phyloP scores from a whole-genome alignment of 805 yeast genomes.

The Kodamaea jinghongensis region DNA sequence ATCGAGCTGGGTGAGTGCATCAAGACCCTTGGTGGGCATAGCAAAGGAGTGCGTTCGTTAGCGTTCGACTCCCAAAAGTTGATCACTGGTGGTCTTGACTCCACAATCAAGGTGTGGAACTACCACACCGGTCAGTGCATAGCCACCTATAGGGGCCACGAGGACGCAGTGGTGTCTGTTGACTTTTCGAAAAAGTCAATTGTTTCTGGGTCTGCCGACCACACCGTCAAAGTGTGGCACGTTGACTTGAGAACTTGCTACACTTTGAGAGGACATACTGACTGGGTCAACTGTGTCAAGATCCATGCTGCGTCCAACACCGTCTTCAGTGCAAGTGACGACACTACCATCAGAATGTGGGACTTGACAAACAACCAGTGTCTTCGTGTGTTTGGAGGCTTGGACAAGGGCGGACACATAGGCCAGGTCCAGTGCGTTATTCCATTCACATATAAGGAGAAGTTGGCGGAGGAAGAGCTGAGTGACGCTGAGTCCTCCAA shows the following conservation, averaged over 20 bases:
- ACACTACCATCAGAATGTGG: conserved; percentile 93
- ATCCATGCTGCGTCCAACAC: conserved; percentile 77
- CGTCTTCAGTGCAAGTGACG: conserved; percentile 86
- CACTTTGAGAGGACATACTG: conserved; percentile 89
- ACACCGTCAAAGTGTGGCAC: conserved; percentile 93
- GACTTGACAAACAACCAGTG: conserved; percentile 79
- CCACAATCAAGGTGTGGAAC: conserved; percentile 93
- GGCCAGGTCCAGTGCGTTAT: conserved; percentile 93
- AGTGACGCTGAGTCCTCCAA: conserved; percentile 1
- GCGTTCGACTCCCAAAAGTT: conserved; percentile 86
- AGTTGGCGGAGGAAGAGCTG: conserved; percentile 41
- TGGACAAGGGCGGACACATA: conserved; percentile 75
- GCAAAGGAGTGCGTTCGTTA: conserved; percentile 79
- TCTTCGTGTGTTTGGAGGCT: conserved; percentile 73
- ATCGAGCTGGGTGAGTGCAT: conserved; percentile 73
- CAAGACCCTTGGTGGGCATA: conserved; percentile 82
- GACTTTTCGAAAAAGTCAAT: conserved; percentile 78
- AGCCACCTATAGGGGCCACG: conserved; percentile 91
- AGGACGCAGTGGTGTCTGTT: conserved; percentile 78
- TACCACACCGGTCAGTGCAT: conserved; percentile 92
- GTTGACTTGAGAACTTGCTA: conserved; percentile 90
- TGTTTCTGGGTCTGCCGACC: conserved; percentile 92
- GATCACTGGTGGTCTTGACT: conserved; percentile 89
- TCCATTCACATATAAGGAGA: conserved; percentile 73
- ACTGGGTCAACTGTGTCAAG: conserved; percentile 88